Evolutionary conservation across 2,329 filamentous ascomycete genomes (phyloP).

Genomic region (Didymella arachidicola): DNA sequence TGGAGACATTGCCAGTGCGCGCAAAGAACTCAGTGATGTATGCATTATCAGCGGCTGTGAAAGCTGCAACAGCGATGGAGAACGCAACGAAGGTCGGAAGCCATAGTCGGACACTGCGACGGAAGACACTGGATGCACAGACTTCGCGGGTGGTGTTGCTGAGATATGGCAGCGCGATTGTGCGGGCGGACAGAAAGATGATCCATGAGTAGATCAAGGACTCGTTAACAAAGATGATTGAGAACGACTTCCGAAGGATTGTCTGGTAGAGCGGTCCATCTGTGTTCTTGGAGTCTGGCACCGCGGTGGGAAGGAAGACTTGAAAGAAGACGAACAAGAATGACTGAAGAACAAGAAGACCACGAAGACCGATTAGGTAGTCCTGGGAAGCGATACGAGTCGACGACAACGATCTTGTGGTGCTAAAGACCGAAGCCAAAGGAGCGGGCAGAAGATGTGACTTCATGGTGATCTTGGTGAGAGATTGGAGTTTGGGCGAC

Average conservation of each 20-base stretch:
- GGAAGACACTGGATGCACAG: constrained; percentile 53
- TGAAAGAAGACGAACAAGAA: constrained; percentile 58
- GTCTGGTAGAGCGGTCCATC: constrained; percentile 52
- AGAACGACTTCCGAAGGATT: constrained; percentile 55
- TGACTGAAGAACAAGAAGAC: constrained; percentile 54
- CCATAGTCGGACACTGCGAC: constrained; percentile 54
- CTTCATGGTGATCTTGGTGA: constrained; percentile 36
- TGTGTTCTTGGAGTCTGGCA: constrained; percentile 47
- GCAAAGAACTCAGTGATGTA: constrained; percentile 52
- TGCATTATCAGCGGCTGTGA: constrained; percentile 37
- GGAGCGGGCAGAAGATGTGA: constrained; percentile 25
- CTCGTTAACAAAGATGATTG: constrained; percentile 57
- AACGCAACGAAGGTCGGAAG: constrained; percentile 53
- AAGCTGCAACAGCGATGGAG: constrained; percentile 51
- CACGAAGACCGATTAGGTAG: constrained; percentile 56
- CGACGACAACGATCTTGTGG: constrained; percentile 19
- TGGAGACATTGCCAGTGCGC: constrained; percentile 49
- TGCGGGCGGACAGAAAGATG: constrained; percentile 57
- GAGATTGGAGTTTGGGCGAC: constrained; percentile 4
- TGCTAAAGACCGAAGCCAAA: constrained; percentile 26
- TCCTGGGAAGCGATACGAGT: constrained; percentile 34
- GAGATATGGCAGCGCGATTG: constrained; percentile 55
- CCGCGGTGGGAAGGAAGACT: constrained; percentile 55
- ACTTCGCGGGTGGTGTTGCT: constrained; percentile 43
- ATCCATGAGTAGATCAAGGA: constrained; percentile 57